Conservation (phyloP, 1,139 yeast genomes). For the Yamadazyma mexicana region DNA sequence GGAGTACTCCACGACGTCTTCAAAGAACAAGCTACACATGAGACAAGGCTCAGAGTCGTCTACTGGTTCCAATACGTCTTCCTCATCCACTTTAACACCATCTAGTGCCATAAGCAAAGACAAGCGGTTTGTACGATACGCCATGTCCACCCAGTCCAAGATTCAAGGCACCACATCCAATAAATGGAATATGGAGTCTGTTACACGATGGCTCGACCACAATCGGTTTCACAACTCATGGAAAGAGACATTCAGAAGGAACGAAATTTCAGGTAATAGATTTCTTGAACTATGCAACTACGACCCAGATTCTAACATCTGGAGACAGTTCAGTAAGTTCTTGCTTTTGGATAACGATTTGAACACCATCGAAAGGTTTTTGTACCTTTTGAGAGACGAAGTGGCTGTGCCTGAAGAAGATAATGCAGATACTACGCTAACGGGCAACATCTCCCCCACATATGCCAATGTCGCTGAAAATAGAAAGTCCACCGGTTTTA, state of each 20-base stretch:
- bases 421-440: conserved; percentile 19
- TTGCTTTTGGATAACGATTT: conserved; percentile 40
- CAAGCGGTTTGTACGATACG: conserved; percentile 45
- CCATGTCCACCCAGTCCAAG: conserved; percentile 38
- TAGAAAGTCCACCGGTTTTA: conserved; percentile 30
- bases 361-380: conserved; percentile 58
- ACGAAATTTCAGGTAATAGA: conserved; percentile 61
- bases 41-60: conserved; percentile 42
- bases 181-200: conserved; percentile 69
- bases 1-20: conserved; percentile 4
- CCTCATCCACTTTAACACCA: conserved; percentile 31
- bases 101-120: conserved; percentile 35
- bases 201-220: conserved; percentile 63
- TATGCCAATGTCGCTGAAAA: conserved; percentile 17
- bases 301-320: conserved; percentile 51
- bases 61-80: conserved; percentile 31
- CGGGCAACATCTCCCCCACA: conserved; percentile 11
- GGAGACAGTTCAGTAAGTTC: conserved; percentile 46
- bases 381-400: conserved; percentile 31
- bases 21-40: conserved; percentile 21
- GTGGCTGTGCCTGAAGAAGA: conserved; percentile 21
- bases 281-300: conserved; percentile 72
- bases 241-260: conserved; percentile 60
- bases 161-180: conserved; percentile 22
- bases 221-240: conserved; percentile 73